A percentile compares a stretch with the other conserved stretches of the same genome.
Evolutionary conservation across 1,284 basidiomycete species (phyloP).

Genomic region (Sphaerobolus stellatus): DNA sequence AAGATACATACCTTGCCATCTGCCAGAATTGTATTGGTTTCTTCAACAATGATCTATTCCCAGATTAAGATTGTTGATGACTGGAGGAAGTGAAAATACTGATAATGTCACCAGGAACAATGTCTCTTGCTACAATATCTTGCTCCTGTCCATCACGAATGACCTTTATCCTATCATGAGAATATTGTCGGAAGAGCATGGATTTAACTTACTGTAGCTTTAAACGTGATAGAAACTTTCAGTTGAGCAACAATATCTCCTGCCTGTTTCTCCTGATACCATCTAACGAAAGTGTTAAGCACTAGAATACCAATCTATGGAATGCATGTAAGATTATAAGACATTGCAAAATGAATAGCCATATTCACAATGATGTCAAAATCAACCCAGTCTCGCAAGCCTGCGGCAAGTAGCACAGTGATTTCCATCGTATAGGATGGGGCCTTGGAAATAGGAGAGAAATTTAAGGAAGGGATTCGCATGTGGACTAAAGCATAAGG

Average conservation of each 20-base stretch:
- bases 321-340: neutral
- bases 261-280: constrained; percentile 55
- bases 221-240: constrained; percentile 53
- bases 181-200: no score
- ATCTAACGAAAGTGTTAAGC: constrained; percentile 51
- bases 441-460: constrained; percentile 45
- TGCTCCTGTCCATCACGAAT: constrained; percentile 46
- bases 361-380: constrained; percentile 50
- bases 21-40: constrained; percentile 50
- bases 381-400: constrained; percentile 54
- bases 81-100: neutral
- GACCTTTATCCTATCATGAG: no score
- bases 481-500: no score
- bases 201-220: constrained; percentile 27
- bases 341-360: constrained; percentile 1
- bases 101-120: constrained; percentile 52
- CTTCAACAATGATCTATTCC: constrained; percentile 36
- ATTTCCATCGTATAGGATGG: constrained; percentile 57
- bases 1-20: constrained; percentile 41
- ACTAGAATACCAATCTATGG: constrained; percentile 37
- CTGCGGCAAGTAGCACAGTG: constrained; percentile 52
- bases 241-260: constrained; percentile 53
- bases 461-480: constrained; percentile 52
- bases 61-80: neutral
- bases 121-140: constrained; percentile 50